Evolutionary conservation across 208 protist species (phyloP), one percentile per base, ranked within the genome.

Genomic region (Leishmania amazonensis): DNA sequence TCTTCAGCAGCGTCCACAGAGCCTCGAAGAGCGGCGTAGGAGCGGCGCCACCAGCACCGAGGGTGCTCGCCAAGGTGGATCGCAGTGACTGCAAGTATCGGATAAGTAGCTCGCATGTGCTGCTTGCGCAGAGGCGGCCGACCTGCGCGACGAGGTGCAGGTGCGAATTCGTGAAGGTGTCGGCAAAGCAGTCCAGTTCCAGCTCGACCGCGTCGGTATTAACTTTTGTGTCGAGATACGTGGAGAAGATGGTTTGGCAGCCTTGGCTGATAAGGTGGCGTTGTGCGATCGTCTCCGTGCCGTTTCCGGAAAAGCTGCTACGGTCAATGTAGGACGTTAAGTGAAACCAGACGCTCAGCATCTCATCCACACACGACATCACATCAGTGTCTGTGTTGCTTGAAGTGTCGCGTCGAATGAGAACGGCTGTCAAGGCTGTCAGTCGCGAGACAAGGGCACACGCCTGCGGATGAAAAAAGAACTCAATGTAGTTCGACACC

Each of bases 351-450:
- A 83, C 80, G 64, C 88, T 90, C 38, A 97, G 80, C 77, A 87
- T 31, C 79, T 94, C 91, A 73, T 97, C 91, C 24, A 97, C 79
- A 57, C 85, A 87, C 42, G 93, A 87, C 90, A 96, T 90, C 42
- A 96, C 83, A 62, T 86, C 79, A 11, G 92, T 89, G 79, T 94
- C 85, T 54, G 91, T 86, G 58, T 87, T 87, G 79, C 84, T 79
- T 1, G 57, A 40, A 9, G 68, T 78, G 67, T 91, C 88, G 71
- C 88, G 65, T 28, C 70, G 76, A 67, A 96, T 89, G 49, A 93
- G 80, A 45, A 80, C 81, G 24, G 57, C 35, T 4, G 88, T 90
- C 75, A 90, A 73, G 31, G 53, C 54, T 0, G 80, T 73, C 60
- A 90, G 86, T 24, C 78, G 78, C 21, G 76, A 58, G 28, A 88